phyloP scores from a whole-genome alignment of 2,329 filamentous ascomycete species.

The Aspergillus floridensis region DNA sequence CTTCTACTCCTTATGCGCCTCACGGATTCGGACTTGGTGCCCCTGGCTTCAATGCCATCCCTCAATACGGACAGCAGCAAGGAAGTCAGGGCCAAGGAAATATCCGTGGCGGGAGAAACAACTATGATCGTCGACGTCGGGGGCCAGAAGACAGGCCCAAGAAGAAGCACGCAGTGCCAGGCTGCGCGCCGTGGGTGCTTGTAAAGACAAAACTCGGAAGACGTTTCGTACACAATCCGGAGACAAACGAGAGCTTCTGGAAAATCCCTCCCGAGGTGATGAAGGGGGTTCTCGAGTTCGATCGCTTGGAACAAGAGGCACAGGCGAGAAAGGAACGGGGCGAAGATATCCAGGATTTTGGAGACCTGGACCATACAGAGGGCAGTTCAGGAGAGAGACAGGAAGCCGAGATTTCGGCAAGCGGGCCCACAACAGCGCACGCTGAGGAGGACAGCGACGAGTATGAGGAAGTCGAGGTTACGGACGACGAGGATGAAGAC shows the following conservation, averaged over 20 bases:
- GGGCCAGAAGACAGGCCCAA: constrained; percentile 77
- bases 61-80: constrained; percentile 14
- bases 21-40: constrained; percentile 17
- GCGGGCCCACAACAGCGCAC: constrained; percentile 29
- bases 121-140: constrained; percentile 61
- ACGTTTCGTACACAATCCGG: constrained; percentile 84
- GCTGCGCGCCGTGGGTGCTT: constrained; percentile 80
- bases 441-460: constrained; percentile 61
- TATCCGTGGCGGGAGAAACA: constrained; percentile 51
- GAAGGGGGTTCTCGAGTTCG: constrained; percentile 68
- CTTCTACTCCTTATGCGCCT: constrained; percentile 37
- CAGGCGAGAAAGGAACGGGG: constrained; percentile 54
- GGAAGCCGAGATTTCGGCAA: constrained; percentile 16
- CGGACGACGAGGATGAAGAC: constrained; percentile 57
- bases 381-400: constrained; percentile 8
- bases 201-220: constrained; percentile 90
- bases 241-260: constrained; percentile 89
- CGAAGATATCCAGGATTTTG: constrained; percentile 24
- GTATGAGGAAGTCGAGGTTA: constrained; percentile 76
- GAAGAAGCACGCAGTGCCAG: constrained; percentile 74
- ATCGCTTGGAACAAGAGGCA: constrained; percentile 67
- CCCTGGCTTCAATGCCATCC: constrained; percentile 3
- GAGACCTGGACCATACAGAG: constrained; percentile 19
- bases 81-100: constrained; percentile 47
- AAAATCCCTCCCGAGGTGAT: constrained; percentile 85